Conservation (phyloP, 345 rosid genomes). For the Corchorus capsularis region DNA sequence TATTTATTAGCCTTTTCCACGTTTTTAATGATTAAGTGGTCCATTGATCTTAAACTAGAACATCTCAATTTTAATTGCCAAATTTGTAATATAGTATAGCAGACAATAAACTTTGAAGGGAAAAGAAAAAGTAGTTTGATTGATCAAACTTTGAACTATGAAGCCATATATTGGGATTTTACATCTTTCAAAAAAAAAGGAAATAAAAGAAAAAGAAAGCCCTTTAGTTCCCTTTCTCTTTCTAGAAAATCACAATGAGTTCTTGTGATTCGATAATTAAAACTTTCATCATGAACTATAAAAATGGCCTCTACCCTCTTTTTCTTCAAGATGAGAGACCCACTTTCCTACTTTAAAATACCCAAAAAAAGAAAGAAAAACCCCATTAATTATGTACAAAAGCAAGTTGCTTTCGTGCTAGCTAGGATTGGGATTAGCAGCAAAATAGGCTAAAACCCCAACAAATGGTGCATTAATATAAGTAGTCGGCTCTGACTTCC, state of each 20-base stretch:
- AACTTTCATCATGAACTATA: neutral
- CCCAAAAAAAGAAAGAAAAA: neutral
- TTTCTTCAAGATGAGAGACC: neutral
- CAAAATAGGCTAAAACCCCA: constrained; percentile 88
- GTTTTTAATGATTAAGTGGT: no score
- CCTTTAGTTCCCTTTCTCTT: neutral
- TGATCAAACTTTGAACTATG: neutral
- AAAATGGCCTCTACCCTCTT: neutral
- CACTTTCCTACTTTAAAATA: neutral
- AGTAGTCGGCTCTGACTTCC: constrained; percentile 90
- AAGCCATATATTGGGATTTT: neutral
- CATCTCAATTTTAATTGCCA: neutral
- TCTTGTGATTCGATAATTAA: neutral
- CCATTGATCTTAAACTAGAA: no score
- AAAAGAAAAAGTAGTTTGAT: neutral
- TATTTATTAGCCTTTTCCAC: no score
- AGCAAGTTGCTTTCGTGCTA: constrained; percentile 4
- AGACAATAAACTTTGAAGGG: neutral
- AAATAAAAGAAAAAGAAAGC: no score
- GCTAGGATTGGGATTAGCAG: constrained; percentile 63
- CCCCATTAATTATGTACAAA: constrained; percentile 13
- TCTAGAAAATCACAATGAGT: constrained; percentile 10
- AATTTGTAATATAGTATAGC: neutral
- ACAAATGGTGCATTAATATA: constrained; percentile 96
- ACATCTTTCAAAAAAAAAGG: neutral